Percentiles rank a stretch among this genome's conserved stretches.
phyloP scores from a whole-genome alignment of 1,139 yeast species.

The Magnusiomyces fungicola region DNA sequence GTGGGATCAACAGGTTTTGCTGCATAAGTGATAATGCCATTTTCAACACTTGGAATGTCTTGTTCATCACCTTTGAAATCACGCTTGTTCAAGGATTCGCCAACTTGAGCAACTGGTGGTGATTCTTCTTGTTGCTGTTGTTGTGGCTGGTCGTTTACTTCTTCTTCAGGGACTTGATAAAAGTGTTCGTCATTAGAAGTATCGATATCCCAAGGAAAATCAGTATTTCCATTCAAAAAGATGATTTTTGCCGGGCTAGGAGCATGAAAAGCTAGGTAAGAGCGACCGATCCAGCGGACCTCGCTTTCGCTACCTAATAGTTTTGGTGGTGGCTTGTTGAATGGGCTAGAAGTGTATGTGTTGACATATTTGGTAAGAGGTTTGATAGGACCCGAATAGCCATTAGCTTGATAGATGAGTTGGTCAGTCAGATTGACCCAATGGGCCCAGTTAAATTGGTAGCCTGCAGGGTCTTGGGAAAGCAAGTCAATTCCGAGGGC shows the following conservation, averaged over 20 bases:
- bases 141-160: too few species aligned
- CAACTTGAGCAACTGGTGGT: constrained; percentile 13
- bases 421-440: constrained; percentile 27
- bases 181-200: not conserved
- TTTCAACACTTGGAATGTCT: too few species aligned
- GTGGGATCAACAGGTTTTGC: too few species aligned
- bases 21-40: too few species aligned
- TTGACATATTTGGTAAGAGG: constrained; percentile 6
- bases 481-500: not conserved
- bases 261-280: constrained; percentile 23
- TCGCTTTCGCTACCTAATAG: constrained; percentile 21
- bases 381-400: constrained; percentile 3
- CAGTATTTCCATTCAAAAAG: constrained; percentile 10
- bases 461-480: constrained; percentile 1
- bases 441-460: constrained; percentile 25
- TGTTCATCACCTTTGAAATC: too few species aligned
- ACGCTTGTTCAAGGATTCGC: too few species aligned
- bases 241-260: constrained; percentile 26
- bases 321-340: constrained; percentile 6
- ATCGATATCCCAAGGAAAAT: not conserved
- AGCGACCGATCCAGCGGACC: constrained; percentile 26
- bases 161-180: too few species aligned
- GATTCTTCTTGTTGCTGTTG: constrained; percentile 12
- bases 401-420: constrained; percentile 10
- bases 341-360: constrained; percentile 8